Evolutionary conservation across 2,329 filamentous ascomycete genomes (phyloP), one percentile per base, ranked within the genome.

Genomic region (Ceratocystis harringtonii): DNA sequence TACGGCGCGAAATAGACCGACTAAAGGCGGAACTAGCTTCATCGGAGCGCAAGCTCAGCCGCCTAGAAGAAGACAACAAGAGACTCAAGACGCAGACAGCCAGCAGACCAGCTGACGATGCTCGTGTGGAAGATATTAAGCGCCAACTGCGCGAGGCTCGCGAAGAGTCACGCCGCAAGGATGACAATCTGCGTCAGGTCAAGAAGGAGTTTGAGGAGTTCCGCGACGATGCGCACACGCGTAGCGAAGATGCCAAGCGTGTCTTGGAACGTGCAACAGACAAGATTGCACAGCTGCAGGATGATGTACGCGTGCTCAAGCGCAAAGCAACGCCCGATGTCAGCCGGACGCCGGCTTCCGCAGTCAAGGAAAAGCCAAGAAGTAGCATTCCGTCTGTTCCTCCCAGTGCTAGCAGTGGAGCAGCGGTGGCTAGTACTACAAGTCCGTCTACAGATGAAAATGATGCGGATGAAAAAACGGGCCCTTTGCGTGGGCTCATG

Each of bases 181-280:
- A 82, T 36, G 76, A 79, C 1, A 77, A 81, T 60, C 68, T 83
- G n/a, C 73, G 74, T n/a, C 74, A 73, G 61, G 72, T 84, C 6
- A 78, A 77, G 70, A 74, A 73, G 57, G 81, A 83, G 17, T 83
- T 83, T 67, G 80, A 84, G 50, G 71, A 75, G 7, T 77, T 84
- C 44, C 81, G 81, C 68, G 76, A 78, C 41, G 77, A 82, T 58
- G 79, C 80, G 19, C 80, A 84, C 68, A 72, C 76, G 5, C 78
- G 79, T 45, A 79, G 82, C n/a, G 74, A 76, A 7, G 82, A 86
- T 67, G 81, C 80, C 3, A 78, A 80, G 69, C 76, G 79, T 17
- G 80, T 84, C 1, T 69, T 85, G 57, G 77, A 80, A 64, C 79
- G 79, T 68, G 82, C 83, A 65, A 81, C 84, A 67, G 75, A 77